A percentile compares a stretch with the other conserved stretches of the same genome.
phyloP scores from a whole-genome alignment of 768 basidiomycete species.

The Myochromella boudieri region DNA sequence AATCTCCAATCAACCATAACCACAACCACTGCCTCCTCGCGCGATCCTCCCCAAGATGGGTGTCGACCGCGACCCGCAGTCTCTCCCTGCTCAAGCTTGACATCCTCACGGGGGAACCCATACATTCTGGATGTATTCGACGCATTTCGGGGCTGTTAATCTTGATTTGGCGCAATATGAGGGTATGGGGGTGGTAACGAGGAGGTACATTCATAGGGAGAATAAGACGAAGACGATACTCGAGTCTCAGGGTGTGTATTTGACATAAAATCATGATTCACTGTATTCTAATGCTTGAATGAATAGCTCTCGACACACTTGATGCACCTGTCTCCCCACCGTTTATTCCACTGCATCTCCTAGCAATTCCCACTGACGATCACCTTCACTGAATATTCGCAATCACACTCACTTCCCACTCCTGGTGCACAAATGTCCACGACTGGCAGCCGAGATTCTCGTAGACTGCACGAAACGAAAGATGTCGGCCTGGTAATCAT shows the following conservation, averaged over 20 bases:
- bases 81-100: slow-evolving; percentile 61
- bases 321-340: slow-evolving; percentile 35
- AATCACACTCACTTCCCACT: too few species aligned
- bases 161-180: slow-evolving; percentile 80
- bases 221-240: too few species aligned
- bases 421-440: too few species aligned
- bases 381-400: too few species aligned
- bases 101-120: slow-evolving; percentile 60
- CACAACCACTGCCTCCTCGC: slow-evolving; percentile 7
- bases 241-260: too few species aligned
- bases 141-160: slow-evolving; percentile 62
- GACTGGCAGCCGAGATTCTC: too few species aligned
- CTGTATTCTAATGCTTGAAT: too few species aligned
- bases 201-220: slow-evolving; percentile 64
- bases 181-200: slow-evolving; percentile 53
- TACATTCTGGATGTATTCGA: slow-evolving; percentile 37
- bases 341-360: not conserved
- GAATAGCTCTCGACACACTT: too few species aligned
- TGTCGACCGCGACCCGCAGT: slow-evolving; percentile 58
- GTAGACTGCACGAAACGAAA: too few species aligned
- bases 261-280: too few species aligned
- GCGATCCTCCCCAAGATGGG: slow-evolving; percentile 52
- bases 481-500: too few species aligned
- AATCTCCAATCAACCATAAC: slow-evolving; percentile 11
- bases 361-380: too few species aligned